These are phyloP conservation scores for Candida sanyiensis DNA, from an alignment of 805 yeast genomes.

Conservation along the genomic window DNA sequence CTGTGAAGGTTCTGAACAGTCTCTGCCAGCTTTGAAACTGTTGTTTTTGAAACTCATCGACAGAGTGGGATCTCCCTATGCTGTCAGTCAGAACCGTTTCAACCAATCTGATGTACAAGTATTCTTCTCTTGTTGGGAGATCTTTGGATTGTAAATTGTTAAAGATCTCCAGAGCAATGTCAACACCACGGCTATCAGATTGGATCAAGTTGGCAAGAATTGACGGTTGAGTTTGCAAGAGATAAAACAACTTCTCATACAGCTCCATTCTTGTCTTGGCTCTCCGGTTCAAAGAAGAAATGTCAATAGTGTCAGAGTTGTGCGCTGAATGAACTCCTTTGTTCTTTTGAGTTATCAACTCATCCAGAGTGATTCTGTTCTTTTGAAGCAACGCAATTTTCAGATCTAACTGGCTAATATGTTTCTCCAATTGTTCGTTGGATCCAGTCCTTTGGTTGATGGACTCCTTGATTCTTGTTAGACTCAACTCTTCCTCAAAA, in stretches of 20 bases:
- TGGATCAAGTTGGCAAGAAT: conserved; percentile 58
- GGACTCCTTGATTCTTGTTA: conserved; percentile 60
- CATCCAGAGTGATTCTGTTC: conserved; percentile 74
- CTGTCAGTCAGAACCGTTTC: conserved; percentile 30
- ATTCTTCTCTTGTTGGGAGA: conserved; percentile 25
- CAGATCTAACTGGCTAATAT: conserved; percentile 69
- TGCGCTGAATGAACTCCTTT: conserved; percentile 4
- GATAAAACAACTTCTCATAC: conserved; percentile 73
- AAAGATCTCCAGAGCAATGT: conserved; percentile 24
- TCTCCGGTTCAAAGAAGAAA: conserved; percentile 25
- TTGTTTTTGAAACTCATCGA: conserved; percentile 21
- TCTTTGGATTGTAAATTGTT: conserved; percentile 23
- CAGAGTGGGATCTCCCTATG: conserved; percentile 29
- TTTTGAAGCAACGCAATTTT: conserved; percentile 74
- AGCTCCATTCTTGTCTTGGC: conserved; percentile 51
- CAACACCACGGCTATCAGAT: conserved; percentile 26
- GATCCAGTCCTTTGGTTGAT: conserved; percentile 64
- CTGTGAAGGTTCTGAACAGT: conserved; percentile 34
- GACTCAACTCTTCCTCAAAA: conserved; percentile 64
- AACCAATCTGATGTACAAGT: conserved; percentile 19
- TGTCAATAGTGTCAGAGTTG: conserved; percentile 18
- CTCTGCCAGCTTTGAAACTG: conserved; percentile 37
- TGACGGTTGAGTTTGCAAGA: conserved; percentile 76
- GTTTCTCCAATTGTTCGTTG: conserved; percentile 67
- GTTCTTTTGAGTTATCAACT: conserved; percentile 41